Evolutionary conservation across 257 asterid genomes (phyloP), one percentile per base, ranked within the genome.

Genomic region (Verbascum thapsus): DNA sequence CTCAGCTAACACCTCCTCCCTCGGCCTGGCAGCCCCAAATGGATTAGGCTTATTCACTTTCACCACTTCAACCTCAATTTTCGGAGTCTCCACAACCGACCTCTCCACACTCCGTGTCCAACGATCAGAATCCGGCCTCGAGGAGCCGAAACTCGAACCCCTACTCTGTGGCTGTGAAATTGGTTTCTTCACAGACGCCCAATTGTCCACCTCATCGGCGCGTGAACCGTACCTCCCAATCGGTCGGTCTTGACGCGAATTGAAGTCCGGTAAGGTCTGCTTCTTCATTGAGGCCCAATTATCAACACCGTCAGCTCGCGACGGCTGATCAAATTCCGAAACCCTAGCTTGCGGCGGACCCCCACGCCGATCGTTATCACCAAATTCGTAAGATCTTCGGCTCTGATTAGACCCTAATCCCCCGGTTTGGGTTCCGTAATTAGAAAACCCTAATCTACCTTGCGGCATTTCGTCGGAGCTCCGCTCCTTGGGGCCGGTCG

Each of bases 1-100:
- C 76, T 85, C 96, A 0, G 97, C 95, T 82, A 94, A 63, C 60
- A 90, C 96, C 54, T 94, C 95, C 81, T 94, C 99, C 69, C 99
- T 72, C 1, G 99, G 97, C 86, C 99, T 81, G 0, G 99, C 99
- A 0, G 91, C 90, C 61, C 99, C 99, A 74, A 94, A 94, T 0
- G 99, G 99, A 67, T 79, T 94, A 15, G 95, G 85, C 79, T 76
- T 94, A 52, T 82, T 83, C 66, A 57, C 81, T 73, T 84, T 85
- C 22, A 53, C 77, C 16, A 20, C 81, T 34, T 43, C 81, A 48
- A 12, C 51, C 73, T 78, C 81, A 47, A 15, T 52, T 62, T 66
- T 80, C 8, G 78, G 80, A 13, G 77, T 47, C 32, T 76, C 85
- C 39, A 69, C 62, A 41, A 59, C 80, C 48, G 73, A 54, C 39